These are phyloP conservation scores for Metschnikowia kunwiensis DNA, from an alignment of 805 yeast species.

Conservation along the genomic window DNA sequence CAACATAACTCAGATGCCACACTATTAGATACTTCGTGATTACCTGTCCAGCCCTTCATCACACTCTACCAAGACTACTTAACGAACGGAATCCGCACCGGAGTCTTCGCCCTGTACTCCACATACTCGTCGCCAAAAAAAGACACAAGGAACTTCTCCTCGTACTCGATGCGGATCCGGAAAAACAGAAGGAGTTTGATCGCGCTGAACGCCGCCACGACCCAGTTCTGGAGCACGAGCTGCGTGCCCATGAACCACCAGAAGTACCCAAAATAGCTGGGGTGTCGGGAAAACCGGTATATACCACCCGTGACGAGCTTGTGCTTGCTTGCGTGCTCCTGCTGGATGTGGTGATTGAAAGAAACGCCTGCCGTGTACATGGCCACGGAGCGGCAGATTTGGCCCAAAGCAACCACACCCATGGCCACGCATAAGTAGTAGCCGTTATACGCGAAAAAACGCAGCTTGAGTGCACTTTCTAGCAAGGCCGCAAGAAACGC, in stretches of 20 bases:
- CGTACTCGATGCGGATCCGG: conserved; percentile 59
- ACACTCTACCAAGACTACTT: too few relatives aligned
- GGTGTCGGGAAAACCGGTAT: conserved; percentile 71
- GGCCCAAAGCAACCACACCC: conserved; percentile 54
- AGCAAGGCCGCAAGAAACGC: conserved; percentile 19
- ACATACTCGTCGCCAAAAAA: conserved; percentile 73
- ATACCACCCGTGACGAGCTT: conserved; percentile 70
- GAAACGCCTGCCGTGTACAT: conserved; percentile 88
- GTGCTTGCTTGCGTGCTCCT: conserved; percentile 52
- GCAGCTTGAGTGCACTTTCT: conserved; percentile 14
- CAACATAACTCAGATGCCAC: too few relatives aligned
- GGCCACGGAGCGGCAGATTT: conserved; percentile 63
- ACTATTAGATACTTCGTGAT: too few relatives aligned
- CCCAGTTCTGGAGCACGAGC: conserved; percentile 61
- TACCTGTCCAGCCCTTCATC: too few relatives aligned
- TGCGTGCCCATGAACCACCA: conserved; percentile 94
- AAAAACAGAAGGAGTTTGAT: conserved; percentile 69
- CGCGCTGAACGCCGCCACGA: conserved; percentile 53
- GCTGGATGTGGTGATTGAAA: conserved; percentile 76
- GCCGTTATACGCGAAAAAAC: conserved; percentile 1
- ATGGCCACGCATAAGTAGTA: conserved; percentile 43
- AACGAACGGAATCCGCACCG: conserved; percentile 64
- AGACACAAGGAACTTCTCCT: conserved; percentile 59
- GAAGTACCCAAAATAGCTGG: conserved; percentile 87
- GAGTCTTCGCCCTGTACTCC: conserved; percentile 47